Percentiles rank a stretch among this genome's conserved stretches.
Evolutionary conservation across 1,139 yeast genomes (phyloP).

Genomic region (Suhomyces atakaporum): DNA sequence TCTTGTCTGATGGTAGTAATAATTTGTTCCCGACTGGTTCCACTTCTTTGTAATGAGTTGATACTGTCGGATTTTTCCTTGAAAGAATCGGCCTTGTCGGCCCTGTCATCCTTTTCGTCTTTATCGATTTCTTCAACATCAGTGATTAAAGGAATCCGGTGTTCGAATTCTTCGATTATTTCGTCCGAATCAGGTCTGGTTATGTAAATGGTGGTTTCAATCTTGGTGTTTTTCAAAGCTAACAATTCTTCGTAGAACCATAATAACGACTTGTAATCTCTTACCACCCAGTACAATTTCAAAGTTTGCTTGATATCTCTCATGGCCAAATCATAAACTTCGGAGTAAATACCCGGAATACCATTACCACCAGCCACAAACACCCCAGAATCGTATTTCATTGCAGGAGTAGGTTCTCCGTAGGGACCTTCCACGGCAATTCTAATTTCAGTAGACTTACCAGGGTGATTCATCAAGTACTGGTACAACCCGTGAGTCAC

Average conservation of each 20-base stretch:
- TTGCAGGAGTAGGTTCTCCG: constrained; percentile 41
- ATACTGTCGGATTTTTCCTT: constrained; percentile 12
- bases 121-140: no score
- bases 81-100: constrained; percentile 13
- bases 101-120: constrained; percentile 4
- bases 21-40: constrained; percentile 1
- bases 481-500: constrained; percentile 34
- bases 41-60: constrained; percentile 3
- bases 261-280: constrained; percentile 42
- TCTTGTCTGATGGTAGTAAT: constrained; percentile 21
- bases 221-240: constrained; percentile 30
- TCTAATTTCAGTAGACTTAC: constrained; percentile 26
- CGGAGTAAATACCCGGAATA: constrained; percentile 49
- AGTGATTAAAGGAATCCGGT: constrained; percentile 11
- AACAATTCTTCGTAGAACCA: constrained; percentile 56
- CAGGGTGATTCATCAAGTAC: constrained; percentile 24
- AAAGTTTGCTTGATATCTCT: constrained; percentile 25
- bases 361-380: constrained; percentile 52
- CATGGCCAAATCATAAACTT: constrained; percentile 30
- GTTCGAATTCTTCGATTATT: constrained; percentile 23
- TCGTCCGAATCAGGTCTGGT: constrained; percentile 36
- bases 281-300: constrained; percentile 53
- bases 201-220: constrained; percentile 44
- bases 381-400: constrained; percentile 36
- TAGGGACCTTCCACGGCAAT: constrained; percentile 52